Base-by-base conservation (phyloP, 768 basidiomycete genomes). In the Holtermanniella nyarrowii region DNA sequence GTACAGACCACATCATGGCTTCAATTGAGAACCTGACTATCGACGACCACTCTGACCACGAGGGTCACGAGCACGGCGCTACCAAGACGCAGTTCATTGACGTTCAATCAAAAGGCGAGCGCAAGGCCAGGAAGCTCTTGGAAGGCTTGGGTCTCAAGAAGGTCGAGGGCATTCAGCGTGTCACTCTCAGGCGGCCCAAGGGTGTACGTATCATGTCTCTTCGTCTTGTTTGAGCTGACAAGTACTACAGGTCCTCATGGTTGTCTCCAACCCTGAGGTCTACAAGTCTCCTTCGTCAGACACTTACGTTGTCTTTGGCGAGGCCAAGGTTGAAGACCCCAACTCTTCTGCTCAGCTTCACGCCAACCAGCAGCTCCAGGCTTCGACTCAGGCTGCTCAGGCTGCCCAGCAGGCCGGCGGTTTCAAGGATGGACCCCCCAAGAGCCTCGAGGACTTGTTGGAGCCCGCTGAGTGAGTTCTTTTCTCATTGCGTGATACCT, bases 281-380 rank as follows among this genome's bases (percentile, higher is more conserved):
- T 99, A 86, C 83, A 96, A 96, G 78, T 89, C 87, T 46, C 83
- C 85, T 41, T 90, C 88, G 76, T 89, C 88, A 69, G 95, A 99
- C 75, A 88, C 86, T 74, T 96, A 99, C 79, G 88, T 99, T 70
- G 90, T 99, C 58, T 99, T 97, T 65, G 95, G 95, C 58, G 95
- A 97, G 78, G 91, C 72, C 47, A 71, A 69, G 51, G 52, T 70
- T 39, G 68, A 72, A 55, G 62, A 69, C 56, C 61, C 61, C 22
- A 46, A 31, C 31, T 66, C 61, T n/a, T 63, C 67, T 39, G 63
- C 69, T 47, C 70, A 70, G 54, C 53, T 69, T 26, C 53, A 53
- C 37, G 66, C 86, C 52, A 82, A 85, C 46, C 88, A 90, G 66
- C 88, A 86, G 66, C 79, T 88, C 59, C 79, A 61, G 12, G 70